phyloP scores from a whole-genome alignment of 805 yeast species.

The Saturnispora sanitii region DNA sequence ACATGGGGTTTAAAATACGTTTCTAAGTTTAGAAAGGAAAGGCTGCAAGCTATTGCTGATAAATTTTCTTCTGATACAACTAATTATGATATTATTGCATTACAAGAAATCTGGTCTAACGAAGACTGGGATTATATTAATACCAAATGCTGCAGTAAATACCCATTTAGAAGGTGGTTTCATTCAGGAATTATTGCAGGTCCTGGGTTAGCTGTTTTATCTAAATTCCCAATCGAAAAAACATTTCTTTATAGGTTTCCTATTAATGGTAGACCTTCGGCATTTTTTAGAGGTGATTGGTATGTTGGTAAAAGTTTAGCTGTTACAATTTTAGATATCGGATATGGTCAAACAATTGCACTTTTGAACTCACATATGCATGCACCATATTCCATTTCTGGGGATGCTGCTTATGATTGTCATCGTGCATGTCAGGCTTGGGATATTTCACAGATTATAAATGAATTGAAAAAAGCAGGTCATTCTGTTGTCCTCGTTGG shows the following conservation, averaged over 20 bases:
- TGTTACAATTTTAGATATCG: conserved; percentile 54
- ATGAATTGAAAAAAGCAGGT: conserved; percentile 57
- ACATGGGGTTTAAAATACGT: conserved; percentile 88
- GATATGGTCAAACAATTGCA: conserved; percentile 47
- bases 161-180: conserved; percentile 61
- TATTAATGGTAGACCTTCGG: conserved; percentile 88
- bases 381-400: conserved; percentile 78
- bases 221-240: conserved; percentile 72
- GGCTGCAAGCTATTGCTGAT: conserved; percentile 69
- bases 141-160: conserved; percentile 32
- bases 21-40: conserved; percentile 53
- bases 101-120: conserved; percentile 92
- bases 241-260: conserved; percentile 80
- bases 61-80: conserved; percentile 36
- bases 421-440: conserved; percentile 95
- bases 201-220: conserved; percentile 82
- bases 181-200: conserved; percentile 83
- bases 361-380: conserved; percentile 91
- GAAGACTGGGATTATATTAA: conserved; percentile 70
- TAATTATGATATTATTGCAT: conserved; percentile 72
- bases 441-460: conserved; percentile 71
- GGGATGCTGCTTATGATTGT: conserved; percentile 84
- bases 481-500: conserved; percentile 86
- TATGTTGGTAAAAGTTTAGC: conserved; percentile 88
- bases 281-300: conserved; percentile 95